Conservation (phyloP, 176 grass and related monocot genomes). For the Cenchrus americanus region DNA sequence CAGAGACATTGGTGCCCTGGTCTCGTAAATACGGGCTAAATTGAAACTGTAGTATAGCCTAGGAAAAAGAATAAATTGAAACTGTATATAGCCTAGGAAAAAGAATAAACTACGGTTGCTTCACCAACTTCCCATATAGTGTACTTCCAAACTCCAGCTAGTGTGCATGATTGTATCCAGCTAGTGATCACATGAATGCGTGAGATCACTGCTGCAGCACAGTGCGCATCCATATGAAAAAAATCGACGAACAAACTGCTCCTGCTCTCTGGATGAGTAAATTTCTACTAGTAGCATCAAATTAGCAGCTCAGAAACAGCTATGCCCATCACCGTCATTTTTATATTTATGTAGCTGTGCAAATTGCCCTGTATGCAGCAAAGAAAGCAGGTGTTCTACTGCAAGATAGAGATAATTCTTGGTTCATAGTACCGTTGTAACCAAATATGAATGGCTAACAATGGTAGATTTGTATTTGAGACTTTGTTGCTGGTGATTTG, state of each 20-base stretch:
- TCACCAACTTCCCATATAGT: slow-evolving; percentile 15
- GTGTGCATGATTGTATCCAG: slow-evolving; percentile 14
- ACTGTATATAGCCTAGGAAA: not conserved
- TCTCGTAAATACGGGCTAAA: too few relatives aligned
- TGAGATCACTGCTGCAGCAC: not conserved
- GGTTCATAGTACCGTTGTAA: not conserved
- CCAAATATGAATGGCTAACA: not conserved
- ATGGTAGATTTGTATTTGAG: not conserved
- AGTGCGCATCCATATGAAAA: not conserved
- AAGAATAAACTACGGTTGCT: not conserved
- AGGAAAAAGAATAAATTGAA: not conserved
- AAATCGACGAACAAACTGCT: not conserved
- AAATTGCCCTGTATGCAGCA: not conserved
- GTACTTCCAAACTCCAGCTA: slow-evolving; percentile 21
- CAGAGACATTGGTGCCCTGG: not conserved
- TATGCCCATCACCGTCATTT: not conserved
- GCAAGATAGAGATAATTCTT: not conserved
- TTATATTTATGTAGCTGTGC: not conserved
- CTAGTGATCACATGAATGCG: slow-evolving; percentile 3
- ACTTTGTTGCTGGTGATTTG: not conserved
- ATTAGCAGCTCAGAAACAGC: not conserved
- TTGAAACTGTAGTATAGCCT: not conserved
- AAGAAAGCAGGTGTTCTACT: not conserved
- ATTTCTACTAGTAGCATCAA: not conserved
- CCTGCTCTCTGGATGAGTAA: not conserved